Base-by-base conservation (phyloP, 2,329 filamentous ascomycete genomes). In the Phyllosticta ampelicida region DNA sequence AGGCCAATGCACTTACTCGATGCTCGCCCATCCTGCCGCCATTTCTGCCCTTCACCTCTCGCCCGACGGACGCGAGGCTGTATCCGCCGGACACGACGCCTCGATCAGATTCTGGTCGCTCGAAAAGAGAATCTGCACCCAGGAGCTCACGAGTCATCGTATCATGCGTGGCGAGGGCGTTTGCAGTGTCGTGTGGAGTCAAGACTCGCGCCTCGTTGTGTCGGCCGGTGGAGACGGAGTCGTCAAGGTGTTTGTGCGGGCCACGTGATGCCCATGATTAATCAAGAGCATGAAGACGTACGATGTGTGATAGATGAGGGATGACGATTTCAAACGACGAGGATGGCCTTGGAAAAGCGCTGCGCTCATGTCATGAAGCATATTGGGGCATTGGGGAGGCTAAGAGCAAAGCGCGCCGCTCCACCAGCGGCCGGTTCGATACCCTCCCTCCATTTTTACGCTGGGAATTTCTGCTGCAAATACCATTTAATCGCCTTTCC, bases 1-100 rank as follows among this genome's bases (percentile, higher is more conserved):
- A 97, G 94, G 94, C 59, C 94, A 99, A 90, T 96, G 91, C 75
- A 97, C 94, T 63, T 99, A 99, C 74, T 95, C 88, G 67, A 99
- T 99, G 94, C 84, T 97, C 60, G 94, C 94, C 5, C 94, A 99
- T 66, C 90, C 94, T 0, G 87, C 91, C 2, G 86, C 94, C 59
- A 96, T 99, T 64, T 95, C 94, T 1, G 87, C 89, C 23, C 80
- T 99, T 5, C 95, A 90, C 0, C 82, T 99, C 19, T 96, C 90
- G 64, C 94, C 92, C 13, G 92, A 97, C 68, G 91, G 92, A 51
- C 86, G 87, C 60, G 94, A 99, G 76, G 86, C 96, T 10, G 92
- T 99, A 53, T 96, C 90, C 51, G 94, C 90, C 1, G 94, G 94
- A 20, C 94, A 99, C 71, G 94, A 99, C 70, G 92, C 92, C 56